These are phyloP conservation scores for Botrytis elliptica DNA, from an alignment of 2,329 filamentous ascomycete species.

Conservation along the genomic window DNA sequence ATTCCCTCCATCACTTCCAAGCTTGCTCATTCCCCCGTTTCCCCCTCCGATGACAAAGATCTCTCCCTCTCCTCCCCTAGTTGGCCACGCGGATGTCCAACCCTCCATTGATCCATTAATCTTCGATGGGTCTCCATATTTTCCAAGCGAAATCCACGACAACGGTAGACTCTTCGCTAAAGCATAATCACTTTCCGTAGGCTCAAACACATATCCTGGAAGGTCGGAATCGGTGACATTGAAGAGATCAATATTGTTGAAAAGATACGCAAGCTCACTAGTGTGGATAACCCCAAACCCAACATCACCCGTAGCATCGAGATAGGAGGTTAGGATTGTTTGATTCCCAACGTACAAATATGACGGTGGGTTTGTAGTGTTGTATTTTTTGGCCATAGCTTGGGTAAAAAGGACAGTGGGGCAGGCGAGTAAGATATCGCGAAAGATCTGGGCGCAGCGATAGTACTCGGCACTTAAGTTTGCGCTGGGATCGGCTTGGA, in stretches of 20 bases:
- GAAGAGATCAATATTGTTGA: slow-evolving; percentile 48
- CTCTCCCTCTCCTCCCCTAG: slow-evolving; percentile 29
- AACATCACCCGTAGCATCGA: slow-evolving; percentile 40
- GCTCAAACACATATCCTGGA: slow-evolving; percentile 36
- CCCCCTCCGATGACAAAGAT: slow-evolving; percentile 45
- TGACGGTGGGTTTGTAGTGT: slow-evolving; percentile 41
- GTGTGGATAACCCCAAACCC: slow-evolving; percentile 51
- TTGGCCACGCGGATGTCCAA: slow-evolving; percentile 43
- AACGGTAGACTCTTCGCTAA: slow-evolving; percentile 44
- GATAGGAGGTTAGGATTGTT: slow-evolving; percentile 49
- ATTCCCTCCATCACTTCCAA: slow-evolving; percentile 40
- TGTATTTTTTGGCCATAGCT: slow-evolving; percentile 39
- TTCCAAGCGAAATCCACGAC: slow-evolving; percentile 50
- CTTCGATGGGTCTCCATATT: slow-evolving; percentile 38
- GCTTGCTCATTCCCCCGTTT: slow-evolving; percentile 41
- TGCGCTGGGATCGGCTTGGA: slow-evolving; percentile 41
- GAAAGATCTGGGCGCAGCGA: slow-evolving; percentile 49
- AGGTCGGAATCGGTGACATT: slow-evolving; percentile 38
- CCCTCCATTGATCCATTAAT: slow-evolving; percentile 42
- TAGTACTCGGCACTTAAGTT: slow-evolving; percentile 50
- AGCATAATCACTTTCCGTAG: slow-evolving; percentile 43
- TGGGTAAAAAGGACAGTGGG: slow-evolving; percentile 46
- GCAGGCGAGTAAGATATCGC: slow-evolving; percentile 53
- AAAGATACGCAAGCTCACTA: slow-evolving; percentile 54
- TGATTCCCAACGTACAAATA: slow-evolving; percentile 55